Base-by-base conservation (phyloP, 768 basidiomycete genomes). In the Strobilomyces dryophilus region DNA sequence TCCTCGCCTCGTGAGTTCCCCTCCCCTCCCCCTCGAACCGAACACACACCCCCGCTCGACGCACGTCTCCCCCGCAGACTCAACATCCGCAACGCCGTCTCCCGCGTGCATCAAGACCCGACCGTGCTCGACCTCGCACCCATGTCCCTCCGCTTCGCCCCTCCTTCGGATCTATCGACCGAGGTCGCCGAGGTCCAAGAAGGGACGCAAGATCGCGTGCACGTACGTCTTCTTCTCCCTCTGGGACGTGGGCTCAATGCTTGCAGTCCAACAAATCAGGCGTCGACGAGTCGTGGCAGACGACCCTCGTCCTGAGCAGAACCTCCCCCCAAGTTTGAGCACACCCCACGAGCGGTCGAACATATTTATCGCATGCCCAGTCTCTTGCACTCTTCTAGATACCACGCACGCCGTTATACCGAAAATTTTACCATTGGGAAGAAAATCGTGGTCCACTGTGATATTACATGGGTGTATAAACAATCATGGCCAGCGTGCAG, bases 401-500 rank as follows among this genome's bases (percentile, higher is more conserved):
- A 55, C 48, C 52, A 45, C 34, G 46, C 34, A 15, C 24, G 17
- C 2, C 26, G 32, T 15, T 12, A 40, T 62, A 53, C 54, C n/a
- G 17, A 37, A 57, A 55, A 50, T 44, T 31, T 42, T 57, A 53
- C 49, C 42, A 7, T 3, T 31, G 49, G 42, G 29, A 44, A 26
- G 32, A 61, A 41, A 17, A 29, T 35, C 27, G 37, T 52, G 18
- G 46, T 61, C 48, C 48, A 54, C 43, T 45, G 42, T 57, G 52
- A 62, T 62, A 66, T 64, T 66, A 66, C 65, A 66, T 45, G 7
- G 44, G 35, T 55, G 31, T 57, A 62, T 64, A 55, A 12, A 53
- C 59, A 64, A 56, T 54, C 47, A 37, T 54, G 49, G 17, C 45
- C 44, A 52, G 26, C 21, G 45, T 52, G 62, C 45, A 57, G 15